These are phyloP conservation scores for Holtermannia corniformis DNA, from an alignment of 768 basidiomycete species.

Conservation along the genomic window DNA sequence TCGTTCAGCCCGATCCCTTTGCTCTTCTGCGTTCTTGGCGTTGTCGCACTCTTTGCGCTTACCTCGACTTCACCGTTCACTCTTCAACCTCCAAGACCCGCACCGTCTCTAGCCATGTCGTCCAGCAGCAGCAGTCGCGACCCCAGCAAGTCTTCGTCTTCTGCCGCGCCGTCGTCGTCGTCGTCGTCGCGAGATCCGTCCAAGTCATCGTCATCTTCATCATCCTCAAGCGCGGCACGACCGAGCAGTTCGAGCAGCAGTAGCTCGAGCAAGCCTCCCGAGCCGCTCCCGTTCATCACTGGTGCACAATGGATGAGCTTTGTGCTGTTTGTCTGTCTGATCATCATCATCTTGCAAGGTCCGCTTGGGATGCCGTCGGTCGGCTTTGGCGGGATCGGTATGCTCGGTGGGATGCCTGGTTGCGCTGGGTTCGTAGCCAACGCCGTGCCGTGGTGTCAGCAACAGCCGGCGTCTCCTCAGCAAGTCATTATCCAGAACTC, in stretches of 20 bases:
- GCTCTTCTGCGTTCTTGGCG: not conserved
- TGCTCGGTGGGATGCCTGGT: conserved; percentile 18
- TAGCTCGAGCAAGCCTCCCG: conserved; percentile 9
- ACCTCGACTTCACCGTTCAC: not conserved
- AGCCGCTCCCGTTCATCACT: conserved; percentile 20
- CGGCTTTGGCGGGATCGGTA: not conserved
- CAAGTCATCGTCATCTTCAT: not conserved
- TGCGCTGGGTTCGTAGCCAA: conserved; percentile 17
- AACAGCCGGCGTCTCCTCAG: not conserved
- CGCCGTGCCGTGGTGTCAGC: conserved; percentile 25
- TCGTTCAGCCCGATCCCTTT: not conserved
- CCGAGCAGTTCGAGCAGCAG: not conserved
- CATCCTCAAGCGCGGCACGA: not conserved
- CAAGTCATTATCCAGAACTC: not conserved
- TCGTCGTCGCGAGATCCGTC: conserved; percentile 1
- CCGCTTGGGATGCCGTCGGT: conserved; percentile 23
- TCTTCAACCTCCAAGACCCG: not conserved
- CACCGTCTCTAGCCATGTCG: not conserved
- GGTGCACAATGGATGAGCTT: conserved; percentile 35
- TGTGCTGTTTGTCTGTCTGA: conserved; percentile 33
- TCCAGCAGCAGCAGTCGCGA: not conserved
- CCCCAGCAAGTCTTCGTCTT: not conserved
- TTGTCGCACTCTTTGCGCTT: not conserved
- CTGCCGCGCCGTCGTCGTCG: conserved; percentile 2
- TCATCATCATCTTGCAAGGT: conserved; percentile 34